phyloP scores from a whole-genome alignment of 768 basidiomycete genomes.

The Grammothele lineata region DNA sequence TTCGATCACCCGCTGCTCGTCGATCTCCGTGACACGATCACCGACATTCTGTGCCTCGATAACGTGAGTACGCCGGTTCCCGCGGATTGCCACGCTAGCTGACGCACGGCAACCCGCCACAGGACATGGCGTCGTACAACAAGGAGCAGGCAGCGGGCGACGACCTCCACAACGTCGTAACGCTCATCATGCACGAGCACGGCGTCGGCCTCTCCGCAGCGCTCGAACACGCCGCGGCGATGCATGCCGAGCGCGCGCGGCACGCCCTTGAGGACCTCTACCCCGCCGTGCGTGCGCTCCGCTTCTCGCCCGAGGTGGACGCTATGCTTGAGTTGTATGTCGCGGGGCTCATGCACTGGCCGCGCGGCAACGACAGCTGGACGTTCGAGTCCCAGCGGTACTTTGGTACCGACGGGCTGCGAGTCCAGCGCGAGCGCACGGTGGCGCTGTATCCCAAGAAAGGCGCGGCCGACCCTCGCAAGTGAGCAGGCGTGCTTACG shows the following conservation, averaged over 20 bases:
- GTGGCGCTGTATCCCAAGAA: conserved; percentile 10
- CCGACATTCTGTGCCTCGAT: conserved; percentile 59
- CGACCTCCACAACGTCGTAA: conserved; percentile 24
- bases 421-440: conserved; percentile 17
- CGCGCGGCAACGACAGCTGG: conserved; percentile 23
- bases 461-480: background rate
- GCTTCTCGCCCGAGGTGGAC: conserved; percentile 15
- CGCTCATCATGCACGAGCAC: conserved; percentile 20
- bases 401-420: conserved; percentile 24
- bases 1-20: conserved; percentile 50
- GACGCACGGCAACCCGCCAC: no score
- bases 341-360: conserved; percentile 25
- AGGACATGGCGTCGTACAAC: conserved; percentile 29
- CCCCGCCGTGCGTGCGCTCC: no score
- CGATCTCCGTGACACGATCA: conserved; percentile 34
- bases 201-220: conserved; percentile 13
- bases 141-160: conserved; percentile 24
- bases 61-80: conserved; percentile 41
- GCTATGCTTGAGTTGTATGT: conserved; percentile 22
- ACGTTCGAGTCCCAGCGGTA: conserved; percentile 27
- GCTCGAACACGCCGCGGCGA: conserved; percentile 11
- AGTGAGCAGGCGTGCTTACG: background rate
- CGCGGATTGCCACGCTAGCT: no score
- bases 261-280: conserved; percentile 14
- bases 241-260: conserved; percentile 21